Evolutionary conservation across 306 rosid species (phyloP).

Genomic region (Fagus crenata): DNA sequence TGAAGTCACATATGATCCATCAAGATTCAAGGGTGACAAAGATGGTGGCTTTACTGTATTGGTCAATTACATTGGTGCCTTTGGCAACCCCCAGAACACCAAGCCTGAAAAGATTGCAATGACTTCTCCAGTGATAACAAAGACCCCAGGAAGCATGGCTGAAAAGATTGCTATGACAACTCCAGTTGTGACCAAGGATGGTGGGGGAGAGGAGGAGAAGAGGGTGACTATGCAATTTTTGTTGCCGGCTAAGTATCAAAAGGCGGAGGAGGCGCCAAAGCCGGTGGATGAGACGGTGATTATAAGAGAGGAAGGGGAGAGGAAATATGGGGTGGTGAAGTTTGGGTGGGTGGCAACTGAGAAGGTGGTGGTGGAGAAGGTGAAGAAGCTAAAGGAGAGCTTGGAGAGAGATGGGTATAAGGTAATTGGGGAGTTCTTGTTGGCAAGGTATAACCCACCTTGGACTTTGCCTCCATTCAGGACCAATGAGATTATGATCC

Average conservation of each 20-base stretch:
- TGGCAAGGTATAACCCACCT: constrained; percentile 93
- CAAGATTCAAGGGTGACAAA: constrained; percentile 66
- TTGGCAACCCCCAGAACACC: constrained; percentile 67
- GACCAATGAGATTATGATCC: constrained; percentile 81
- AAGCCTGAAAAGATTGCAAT: constrained; percentile 80
- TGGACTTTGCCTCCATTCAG: constrained; percentile 71
- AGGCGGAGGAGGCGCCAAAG: constrained; percentile 77
- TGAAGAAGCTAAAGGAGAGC: constrained; percentile 52
- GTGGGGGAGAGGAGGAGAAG: constrained; percentile 31
- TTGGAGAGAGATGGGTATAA: constrained; percentile 82
- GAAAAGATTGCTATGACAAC: constrained; percentile 78
- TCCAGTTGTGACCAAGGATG: constrained; percentile 61
- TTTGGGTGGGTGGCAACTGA: constrained; percentile 67
- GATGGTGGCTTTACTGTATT: constrained; percentile 77
- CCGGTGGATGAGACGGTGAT: constrained; percentile 81
- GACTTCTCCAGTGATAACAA: constrained; percentile 82
- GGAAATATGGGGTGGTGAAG: constrained; percentile 70
- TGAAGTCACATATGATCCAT: constrained; percentile 70
- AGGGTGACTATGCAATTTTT: constrained; percentile 71
- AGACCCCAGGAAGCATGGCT: constrained; percentile 19
- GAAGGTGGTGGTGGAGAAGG: constrained; percentile 58
- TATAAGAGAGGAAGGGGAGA: constrained; percentile 71
- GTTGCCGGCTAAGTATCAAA: constrained; percentile 57
- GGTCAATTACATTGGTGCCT: constrained; percentile 79
- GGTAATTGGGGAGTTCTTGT: constrained; percentile 57